phyloP scores from a whole-genome alignment of 331 rosid species.

The Dryas integrifolia region DNA sequence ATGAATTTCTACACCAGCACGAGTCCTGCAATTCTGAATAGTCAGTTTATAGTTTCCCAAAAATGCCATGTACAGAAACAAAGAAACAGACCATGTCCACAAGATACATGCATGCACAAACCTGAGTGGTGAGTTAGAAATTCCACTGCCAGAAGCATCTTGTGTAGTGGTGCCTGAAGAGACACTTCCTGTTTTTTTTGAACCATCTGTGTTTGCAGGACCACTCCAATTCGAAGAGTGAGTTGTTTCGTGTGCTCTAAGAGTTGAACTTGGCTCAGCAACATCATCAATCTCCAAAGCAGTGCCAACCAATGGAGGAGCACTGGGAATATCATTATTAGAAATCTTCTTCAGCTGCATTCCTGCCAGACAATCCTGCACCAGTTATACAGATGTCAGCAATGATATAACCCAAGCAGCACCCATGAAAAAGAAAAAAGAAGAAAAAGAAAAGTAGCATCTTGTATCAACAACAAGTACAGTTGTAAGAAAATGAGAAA shows the following conservation, averaged over 20 bases:
- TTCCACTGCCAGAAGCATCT: slow-evolving; percentile 10
- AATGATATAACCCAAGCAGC: background rate
- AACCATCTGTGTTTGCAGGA: background rate
- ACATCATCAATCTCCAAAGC: background rate
- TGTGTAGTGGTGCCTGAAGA: background rate
- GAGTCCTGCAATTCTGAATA: slow-evolving; percentile 22
- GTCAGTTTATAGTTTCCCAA: background rate
- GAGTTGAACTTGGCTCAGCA: slow-evolving; percentile 10
- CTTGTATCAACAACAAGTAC: background rate
- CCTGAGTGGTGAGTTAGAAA: slow-evolving; percentile 23
- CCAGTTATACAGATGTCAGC: background rate
- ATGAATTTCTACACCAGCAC: slow-evolving; percentile 19
- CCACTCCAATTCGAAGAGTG: background rate
- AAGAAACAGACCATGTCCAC: background rate
- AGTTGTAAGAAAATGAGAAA: background rate
- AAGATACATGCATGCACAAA: slow-evolving; percentile 12
- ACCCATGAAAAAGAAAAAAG: background rate
- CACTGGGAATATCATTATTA: slow-evolving; percentile 13
- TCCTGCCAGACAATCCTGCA: slow-evolving; percentile 5
- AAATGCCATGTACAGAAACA: background rate
- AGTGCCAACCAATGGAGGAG: slow-evolving; percentile 27
- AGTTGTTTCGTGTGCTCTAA: background rate
- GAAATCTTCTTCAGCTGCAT: background rate
- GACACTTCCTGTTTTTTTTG: slow-evolving; percentile 10
- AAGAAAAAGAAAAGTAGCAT: no score